These are phyloP conservation scores for Komagataella mondaviorum DNA, from an alignment of 805 yeast species.

Conservation along the genomic window DNA sequence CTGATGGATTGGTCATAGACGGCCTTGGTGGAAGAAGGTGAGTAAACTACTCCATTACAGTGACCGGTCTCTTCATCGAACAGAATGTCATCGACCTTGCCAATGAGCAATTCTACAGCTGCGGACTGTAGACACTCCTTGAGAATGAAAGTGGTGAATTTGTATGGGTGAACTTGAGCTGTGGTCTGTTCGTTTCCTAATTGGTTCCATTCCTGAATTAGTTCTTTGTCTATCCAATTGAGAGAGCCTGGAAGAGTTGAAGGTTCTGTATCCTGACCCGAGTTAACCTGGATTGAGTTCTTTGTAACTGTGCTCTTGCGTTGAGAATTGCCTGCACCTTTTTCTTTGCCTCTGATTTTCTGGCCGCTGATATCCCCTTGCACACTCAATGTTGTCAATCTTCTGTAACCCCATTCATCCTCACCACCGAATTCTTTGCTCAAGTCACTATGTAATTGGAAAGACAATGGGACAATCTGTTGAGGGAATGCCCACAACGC, in stretches of 20 bases:
- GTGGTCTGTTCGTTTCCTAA: constrained; percentile 81
- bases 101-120: constrained; percentile 71
- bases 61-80: constrained; percentile 50
- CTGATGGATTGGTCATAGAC: constrained; percentile 15
- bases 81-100: constrained; percentile 62
- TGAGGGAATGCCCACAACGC: constrained; percentile 97
- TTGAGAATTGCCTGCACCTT: background rate
- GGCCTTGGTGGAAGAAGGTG: constrained; percentile 21
- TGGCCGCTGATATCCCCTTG: constrained; percentile 58
- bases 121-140: constrained; percentile 74
- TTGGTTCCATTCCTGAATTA: constrained; percentile 62
- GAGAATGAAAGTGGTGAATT: constrained; percentile 75
- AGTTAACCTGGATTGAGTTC: constrained; percentile 19
- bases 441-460: constrained; percentile 72
- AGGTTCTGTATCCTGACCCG: constrained; percentile 7
- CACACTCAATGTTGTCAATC: constrained; percentile 72
- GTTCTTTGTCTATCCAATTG: constrained; percentile 59
- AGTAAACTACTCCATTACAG: constrained; percentile 62
- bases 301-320: constrained; percentile 14
- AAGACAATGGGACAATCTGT: constrained; percentile 82
- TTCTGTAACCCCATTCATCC: constrained; percentile 84
- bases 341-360: constrained; percentile 1
- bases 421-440: constrained; percentile 74
- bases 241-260: constrained; percentile 42
- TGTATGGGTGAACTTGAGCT: constrained; percentile 94